Percentiles rank a stretch among this genome's conserved stretches.
These are phyloP conservation scores for Metschnikowia amazonensis DNA, from an alignment of 805 yeast species.

Conservation along the genomic window DNA sequence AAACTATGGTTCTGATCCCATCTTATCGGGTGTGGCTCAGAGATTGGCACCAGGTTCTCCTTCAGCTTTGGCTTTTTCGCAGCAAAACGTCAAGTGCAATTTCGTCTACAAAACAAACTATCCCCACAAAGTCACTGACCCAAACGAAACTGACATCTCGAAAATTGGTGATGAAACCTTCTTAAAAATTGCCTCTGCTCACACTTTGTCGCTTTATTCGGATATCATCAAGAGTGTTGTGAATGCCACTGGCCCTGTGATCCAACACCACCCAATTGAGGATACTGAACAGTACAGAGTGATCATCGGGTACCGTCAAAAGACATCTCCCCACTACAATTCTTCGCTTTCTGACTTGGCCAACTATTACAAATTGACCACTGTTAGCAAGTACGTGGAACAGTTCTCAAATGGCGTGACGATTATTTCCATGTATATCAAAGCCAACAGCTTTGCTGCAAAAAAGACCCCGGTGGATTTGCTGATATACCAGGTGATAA, in stretches of 20 bases:
- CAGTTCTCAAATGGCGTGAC: slow-evolving; percentile 88
- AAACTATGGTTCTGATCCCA: slow-evolving; percentile 43
- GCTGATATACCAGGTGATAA: slow-evolving; percentile 82
- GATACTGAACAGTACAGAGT: slow-evolving; percentile 81
- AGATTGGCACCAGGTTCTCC: slow-evolving; percentile 22
- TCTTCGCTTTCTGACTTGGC: slow-evolving; percentile 84
- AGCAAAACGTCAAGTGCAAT: slow-evolving; percentile 60
- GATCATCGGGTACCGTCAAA: slow-evolving; percentile 82
- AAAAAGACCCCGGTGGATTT: slow-evolving; percentile 56
- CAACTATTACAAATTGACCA: slow-evolving; percentile 78
- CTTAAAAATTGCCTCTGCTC: slow-evolving; percentile 68
- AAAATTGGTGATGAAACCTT: slow-evolving; percentile 77
- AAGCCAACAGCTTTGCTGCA: slow-evolving; percentile 20
- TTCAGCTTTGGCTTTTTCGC: slow-evolving; percentile 25
- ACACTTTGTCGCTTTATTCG: slow-evolving; percentile 75
- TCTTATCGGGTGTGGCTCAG: slow-evolving; percentile 37
- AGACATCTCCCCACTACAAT: slow-evolving; percentile 80
- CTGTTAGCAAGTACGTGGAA: slow-evolving; percentile 89
- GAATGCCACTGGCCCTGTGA: slow-evolving; percentile 84
- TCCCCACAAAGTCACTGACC: slow-evolving; percentile 18
- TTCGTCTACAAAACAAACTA: slow-evolving; percentile 73
- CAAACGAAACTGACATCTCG: slow-evolving; percentile 50
- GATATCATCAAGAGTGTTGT: slow-evolving; percentile 67
- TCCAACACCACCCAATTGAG: slow-evolving; percentile 78
- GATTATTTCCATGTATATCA: slow-evolving; percentile 80